Base-by-base conservation (phyloP, 129 eudicot species). In the Glebionis coronaria region DNA sequence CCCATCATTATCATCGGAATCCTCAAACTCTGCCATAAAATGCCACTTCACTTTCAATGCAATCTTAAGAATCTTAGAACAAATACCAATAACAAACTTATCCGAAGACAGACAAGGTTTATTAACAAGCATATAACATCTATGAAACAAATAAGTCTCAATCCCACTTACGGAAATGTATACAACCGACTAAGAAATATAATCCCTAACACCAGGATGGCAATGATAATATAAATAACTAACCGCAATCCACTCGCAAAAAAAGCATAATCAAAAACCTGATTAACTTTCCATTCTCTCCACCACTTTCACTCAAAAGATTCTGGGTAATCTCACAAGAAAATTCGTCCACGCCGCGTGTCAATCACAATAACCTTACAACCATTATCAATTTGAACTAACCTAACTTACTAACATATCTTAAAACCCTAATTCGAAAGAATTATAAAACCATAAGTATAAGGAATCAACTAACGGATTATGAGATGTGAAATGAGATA, bases 241-340 rank as follows among this genome's bases (percentile, higher is more conserved):
- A 75, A 93, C 99, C 2, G 99, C 99, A 76, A 93, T 93, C 99
- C 99, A 93, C 87, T 93, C 99, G 69, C 99, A 93, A 76, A 93
- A 93, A 74, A 93, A 93, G 99, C 76, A 5, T 97, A 93, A 65
- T 93, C 99, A 93, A 93, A 71, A 93, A 93, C 18, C 99, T 82
- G 15, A 93, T 89, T 42, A 93, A 76, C 99, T 97, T 89, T 9
- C 99, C 99, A 73, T 83, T 89, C 71, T 88, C 97, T 5, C 97
- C 96, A 10, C 84, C 76, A 68, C 79, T 84, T 53, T 89, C 99
- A 63, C 97, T 89, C 46, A 87, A 84, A 15, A 91, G 78, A 67
- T 85, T 86, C 52, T 93, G 65, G n/a, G 90, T 89, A 56, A 93
- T 81, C 86, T 93, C 99, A 73, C 99, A 78, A 16, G 99, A 97